A percentile compares a stretch with the other conserved stretches of the same genome.
These are phyloP conservation scores for Aspergillus candidus DNA, from an alignment of 2,329 filamentous ascomycete genomes.

Conservation along the genomic window DNA sequence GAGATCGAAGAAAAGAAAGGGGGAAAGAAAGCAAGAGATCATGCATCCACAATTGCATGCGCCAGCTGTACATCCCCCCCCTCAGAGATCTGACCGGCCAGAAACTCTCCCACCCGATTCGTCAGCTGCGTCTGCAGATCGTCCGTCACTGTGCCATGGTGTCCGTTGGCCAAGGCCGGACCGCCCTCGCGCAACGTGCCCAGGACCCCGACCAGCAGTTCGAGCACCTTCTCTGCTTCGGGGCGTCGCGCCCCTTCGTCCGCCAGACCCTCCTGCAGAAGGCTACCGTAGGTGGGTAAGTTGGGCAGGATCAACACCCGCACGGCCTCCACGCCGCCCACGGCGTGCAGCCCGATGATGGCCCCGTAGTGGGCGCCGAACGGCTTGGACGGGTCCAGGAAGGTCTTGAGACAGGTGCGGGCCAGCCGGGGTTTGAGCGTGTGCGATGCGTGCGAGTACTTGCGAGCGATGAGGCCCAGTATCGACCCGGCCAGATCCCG, in stretches of 20 bases:
- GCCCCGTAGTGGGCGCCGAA: constrained; percentile 85
- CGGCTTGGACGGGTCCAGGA: constrained; percentile 79
- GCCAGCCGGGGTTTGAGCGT: constrained; percentile 83
- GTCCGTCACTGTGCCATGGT: constrained; percentile 30
- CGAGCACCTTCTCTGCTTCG: constrained; percentile 57
- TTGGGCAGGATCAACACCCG: constrained; percentile 61
- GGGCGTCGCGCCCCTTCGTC: constrained; percentile 46
- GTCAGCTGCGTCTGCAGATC: constrained; percentile 33
- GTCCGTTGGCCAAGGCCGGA: constrained; percentile 35
- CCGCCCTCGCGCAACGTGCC: constrained; percentile 47
- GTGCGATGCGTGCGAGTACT: constrained; percentile 74
- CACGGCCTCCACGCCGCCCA: constrained; percentile 65
- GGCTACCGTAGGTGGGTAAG: constrained; percentile 56
- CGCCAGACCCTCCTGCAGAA: constrained; percentile 52
- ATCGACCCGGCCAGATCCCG: constrained; percentile 79
- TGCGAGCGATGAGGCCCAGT: constrained; percentile 69
- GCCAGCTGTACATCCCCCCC: constrained; percentile 36
- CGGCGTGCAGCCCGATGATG: constrained; percentile 68
- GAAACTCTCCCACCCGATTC: constrained; percentile 38
- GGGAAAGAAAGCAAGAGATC: neutral
- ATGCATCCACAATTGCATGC: constrained; percentile 32
- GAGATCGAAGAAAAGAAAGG: neutral
- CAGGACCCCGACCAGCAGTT: constrained; percentile 52
- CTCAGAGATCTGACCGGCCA: constrained; percentile 38
- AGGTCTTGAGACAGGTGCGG: constrained; percentile 85